phyloP scores from a whole-genome alignment of 805 yeast genomes.

The Saturnispora kantuleensis region DNA sequence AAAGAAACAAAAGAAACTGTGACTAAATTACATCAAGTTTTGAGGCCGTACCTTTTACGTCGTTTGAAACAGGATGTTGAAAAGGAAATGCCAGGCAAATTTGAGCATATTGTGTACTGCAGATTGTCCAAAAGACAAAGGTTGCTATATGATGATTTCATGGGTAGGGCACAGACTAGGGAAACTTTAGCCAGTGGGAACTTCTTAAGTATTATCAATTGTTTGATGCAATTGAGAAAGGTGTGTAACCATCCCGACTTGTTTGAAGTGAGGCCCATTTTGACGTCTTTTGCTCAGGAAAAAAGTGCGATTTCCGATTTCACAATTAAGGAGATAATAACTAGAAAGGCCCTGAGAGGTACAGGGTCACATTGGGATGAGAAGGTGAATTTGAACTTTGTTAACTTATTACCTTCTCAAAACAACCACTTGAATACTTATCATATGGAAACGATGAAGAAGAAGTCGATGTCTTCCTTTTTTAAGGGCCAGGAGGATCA shows the following conservation, averaged over 20 bases:
- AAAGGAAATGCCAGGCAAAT: slow-evolving; percentile 97
- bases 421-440: slow-evolving; percentile 15
- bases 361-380: not conserved
- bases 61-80: slow-evolving; percentile 94
- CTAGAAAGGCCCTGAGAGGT: slow-evolving; percentile 24
- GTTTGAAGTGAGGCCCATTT: slow-evolving; percentile 90
- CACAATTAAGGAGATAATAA: slow-evolving; percentile 30
- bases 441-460: slow-evolving; percentile 34
- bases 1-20: slow-evolving; percentile 82
- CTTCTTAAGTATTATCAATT: slow-evolving; percentile 87
- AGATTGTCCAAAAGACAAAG: slow-evolving; percentile 88
- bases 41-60: slow-evolving; percentile 85
- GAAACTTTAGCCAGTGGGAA: slow-evolving; percentile 93
- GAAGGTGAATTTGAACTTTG: slow-evolving; percentile 38
- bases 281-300: slow-evolving; percentile 77
- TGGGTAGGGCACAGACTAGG: slow-evolving; percentile 92
- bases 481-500: slow-evolving; percentile 36
- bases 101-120: slow-evolving; percentile 91
- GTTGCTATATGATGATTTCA: slow-evolving; percentile 86
- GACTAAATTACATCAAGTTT: slow-evolving; percentile 79
- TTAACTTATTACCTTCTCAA: slow-evolving; percentile 46
- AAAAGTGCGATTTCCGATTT: slow-evolving; percentile 49
- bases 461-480: slow-evolving; percentile 37
- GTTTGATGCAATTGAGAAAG: slow-evolving; percentile 94
- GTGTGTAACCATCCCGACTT: slow-evolving; percentile 89